These are phyloP conservation scores for Hypoxylon fragiforme DNA, from an alignment of 495 filamentous ascomycete species.

Conservation along the genomic window DNA sequence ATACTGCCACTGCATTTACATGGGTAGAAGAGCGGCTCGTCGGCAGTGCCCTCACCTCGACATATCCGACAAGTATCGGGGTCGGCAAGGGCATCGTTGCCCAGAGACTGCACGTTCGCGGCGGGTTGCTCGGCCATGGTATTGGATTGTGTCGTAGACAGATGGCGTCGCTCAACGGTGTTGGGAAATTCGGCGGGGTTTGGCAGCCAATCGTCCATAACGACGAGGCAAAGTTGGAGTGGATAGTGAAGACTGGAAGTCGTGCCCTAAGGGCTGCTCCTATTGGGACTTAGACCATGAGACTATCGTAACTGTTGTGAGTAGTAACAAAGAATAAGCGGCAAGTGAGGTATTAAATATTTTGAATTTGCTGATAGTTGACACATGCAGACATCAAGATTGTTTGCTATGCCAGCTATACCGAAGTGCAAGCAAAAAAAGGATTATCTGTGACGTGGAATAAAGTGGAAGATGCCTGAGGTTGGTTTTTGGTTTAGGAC, in stretches of 20 bases:
- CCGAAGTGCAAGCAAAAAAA: too few species aligned
- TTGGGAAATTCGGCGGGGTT: slow-evolving; percentile 20
- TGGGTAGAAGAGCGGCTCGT: slow-evolving; percentile 92
- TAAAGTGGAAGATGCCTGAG: too few species aligned
- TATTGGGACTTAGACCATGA: slow-evolving; percentile 23
- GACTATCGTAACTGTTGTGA: slow-evolving; percentile 6
- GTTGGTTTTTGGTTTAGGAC: too few species aligned
- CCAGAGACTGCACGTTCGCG: not conserved
- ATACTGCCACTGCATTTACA: slow-evolving; percentile 99
- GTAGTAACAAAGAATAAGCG: too few species aligned
- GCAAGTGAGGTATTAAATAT: too few species aligned
- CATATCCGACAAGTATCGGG: slow-evolving; percentile 93
- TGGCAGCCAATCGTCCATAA: slow-evolving; percentile 21
- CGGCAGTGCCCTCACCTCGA: slow-evolving; percentile 78
- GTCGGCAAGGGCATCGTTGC: slow-evolving; percentile 44
- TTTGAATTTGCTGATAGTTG: too few species aligned
- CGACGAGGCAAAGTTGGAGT: not conserved
- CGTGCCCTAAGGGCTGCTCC: slow-evolving; percentile 22
- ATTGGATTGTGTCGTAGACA: slow-evolving; percentile 5
- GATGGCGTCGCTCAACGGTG: slow-evolving; percentile 10
- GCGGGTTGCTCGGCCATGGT: slow-evolving; percentile 13
- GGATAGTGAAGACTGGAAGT: not conserved
- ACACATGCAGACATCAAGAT: too few species aligned
- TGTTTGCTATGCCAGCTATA: too few species aligned
- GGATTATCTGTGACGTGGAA: too few species aligned